Evolutionary conservation across 257 asterid genomes (phyloP).

Genomic region (Ajuga chamaepitys): DNA sequence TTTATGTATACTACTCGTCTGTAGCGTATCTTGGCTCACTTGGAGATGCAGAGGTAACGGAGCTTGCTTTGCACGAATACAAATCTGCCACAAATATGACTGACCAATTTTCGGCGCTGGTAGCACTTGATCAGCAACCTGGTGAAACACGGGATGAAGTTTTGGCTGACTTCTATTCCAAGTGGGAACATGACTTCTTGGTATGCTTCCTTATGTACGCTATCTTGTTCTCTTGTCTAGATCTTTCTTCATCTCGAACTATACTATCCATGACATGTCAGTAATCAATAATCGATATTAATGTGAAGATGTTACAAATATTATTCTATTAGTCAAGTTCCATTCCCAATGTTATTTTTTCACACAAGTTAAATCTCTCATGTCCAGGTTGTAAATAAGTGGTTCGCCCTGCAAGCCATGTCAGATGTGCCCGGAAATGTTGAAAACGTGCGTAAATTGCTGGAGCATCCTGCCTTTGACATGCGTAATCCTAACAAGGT

Average conservation of each 20-base stretch:
- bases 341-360: too few relatives aligned
- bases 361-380: not conserved
- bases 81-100: conserved; percentile 81
- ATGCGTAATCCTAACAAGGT: conserved; percentile 83
- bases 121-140: conserved; percentile 77
- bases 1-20: not conserved
- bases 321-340: not conserved
- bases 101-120: conserved; percentile 78
- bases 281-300: too few relatives aligned
- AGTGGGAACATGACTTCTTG: conserved; percentile 90
- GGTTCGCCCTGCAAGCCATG: conserved; percentile 74
- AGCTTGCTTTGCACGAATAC: conserved; percentile 72
- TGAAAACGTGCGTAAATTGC: conserved; percentile 64
- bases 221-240: not conserved
- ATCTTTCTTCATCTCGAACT: not conserved
- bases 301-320: too few relatives aligned
- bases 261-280: too few relatives aligned
- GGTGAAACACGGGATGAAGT: conserved; percentile 63
- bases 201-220: conserved; percentile 31
- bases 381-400: conserved; percentile 62
- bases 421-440: conserved; percentile 68
- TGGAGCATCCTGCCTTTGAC: conserved; percentile 71
- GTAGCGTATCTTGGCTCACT: conserved; percentile 77
- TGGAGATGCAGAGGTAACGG: conserved; percentile 48
- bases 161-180: conserved; percentile 77